Evolutionary conservation across 202 grass and related monocot species (phyloP).

Genomic region (Zizania palustris): DNA sequence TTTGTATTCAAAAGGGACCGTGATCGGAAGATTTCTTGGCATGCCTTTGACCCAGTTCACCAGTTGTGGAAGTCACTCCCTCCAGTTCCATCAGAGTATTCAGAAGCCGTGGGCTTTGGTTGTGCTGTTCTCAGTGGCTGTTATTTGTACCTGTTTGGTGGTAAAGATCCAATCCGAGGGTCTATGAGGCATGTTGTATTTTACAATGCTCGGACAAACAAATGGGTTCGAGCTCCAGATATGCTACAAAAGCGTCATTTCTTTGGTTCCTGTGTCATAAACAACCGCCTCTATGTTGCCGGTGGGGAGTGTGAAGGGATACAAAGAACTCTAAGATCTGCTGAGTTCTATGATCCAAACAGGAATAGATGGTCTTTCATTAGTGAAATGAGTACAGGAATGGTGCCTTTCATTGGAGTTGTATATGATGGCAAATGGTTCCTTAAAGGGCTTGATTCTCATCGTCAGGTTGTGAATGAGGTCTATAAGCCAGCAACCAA

Average conservation of each 20-base stretch:
- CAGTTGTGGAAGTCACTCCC: conserved; percentile 77
- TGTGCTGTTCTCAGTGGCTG: conserved; percentile 76
- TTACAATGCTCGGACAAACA: conserved; percentile 83
- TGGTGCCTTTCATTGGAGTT: conserved; percentile 78
- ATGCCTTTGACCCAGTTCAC: conserved; percentile 79
- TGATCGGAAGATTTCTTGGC: conserved; percentile 83
- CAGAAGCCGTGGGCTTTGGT: conserved; percentile 72
- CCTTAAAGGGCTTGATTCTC: conserved; percentile 78
- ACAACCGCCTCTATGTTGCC: conserved; percentile 85
- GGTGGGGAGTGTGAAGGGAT: conserved; percentile 89
- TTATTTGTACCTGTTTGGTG: conserved; percentile 88
- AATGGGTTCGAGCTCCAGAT: conserved; percentile 84
- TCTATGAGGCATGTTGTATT: conserved; percentile 85
- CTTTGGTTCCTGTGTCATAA: conserved; percentile 82
- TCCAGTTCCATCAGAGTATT: conserved; percentile 76
- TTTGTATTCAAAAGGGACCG: conserved; percentile 78
- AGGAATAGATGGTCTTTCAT: conserved; percentile 77
- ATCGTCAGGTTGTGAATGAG: conserved; percentile 67
- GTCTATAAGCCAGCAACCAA: conserved; percentile 64
- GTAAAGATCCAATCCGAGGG: conserved; percentile 66
- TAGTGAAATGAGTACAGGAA: conserved; percentile 73
- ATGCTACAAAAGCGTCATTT: conserved; percentile 79
- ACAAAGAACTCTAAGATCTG: conserved; percentile 75
- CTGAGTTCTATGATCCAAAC: conserved; percentile 77
- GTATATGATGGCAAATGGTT: conserved; percentile 90